Evolutionary conservation across 2,329 filamentous ascomycete species (phyloP), one percentile per base, ranked within the genome.

Genomic region (Pseudocercospora pini-densiflorae): DNA sequence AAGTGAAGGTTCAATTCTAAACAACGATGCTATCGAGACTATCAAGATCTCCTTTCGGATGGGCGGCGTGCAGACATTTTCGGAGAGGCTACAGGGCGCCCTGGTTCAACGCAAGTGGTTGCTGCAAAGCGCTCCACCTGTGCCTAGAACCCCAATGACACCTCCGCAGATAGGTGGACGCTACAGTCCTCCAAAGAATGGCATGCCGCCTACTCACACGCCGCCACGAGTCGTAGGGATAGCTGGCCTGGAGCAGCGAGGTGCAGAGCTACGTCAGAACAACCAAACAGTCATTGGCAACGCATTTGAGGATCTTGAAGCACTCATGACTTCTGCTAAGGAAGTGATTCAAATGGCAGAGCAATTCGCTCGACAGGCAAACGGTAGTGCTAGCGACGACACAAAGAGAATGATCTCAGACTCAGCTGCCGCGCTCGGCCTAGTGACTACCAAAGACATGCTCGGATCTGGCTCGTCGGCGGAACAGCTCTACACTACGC

Each of bases 101-200:
- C 87, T 98, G 79, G 89, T 93, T 1, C 95, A 99, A 78, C 88
- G 95, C 14, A 98, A 98, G 83, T 99, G 95, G 95, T 85, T 99
- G 2, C 85, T 97, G 0, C 91, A 95, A 63, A 90, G 92, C 75
- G 95, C 95, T 0, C 95, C 95, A 1, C 93, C 94, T 0, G 88
- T 95, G 19, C 95, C 95, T 0, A 90, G 86, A 68, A 86, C 87
- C 75, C 69, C 79, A 68, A 21, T 76, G 73, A 58, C 75, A 67
- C 54, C 72, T 73, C 54, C 66, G 9, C 67, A 65, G 73, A 68
- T 78, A 57, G 65, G 67, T 70, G 62, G 67, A 16, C 59, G 60
- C 78, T 19, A 90, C 89, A 71, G 87, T 88, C 0, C 73, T 58
- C 63, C 75, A 14, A 49, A 66, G 4, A 63, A 59, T 65, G 74